These are phyloP conservation scores for Cladosporium sphaerospermum DNA, from an alignment of 2,329 filamentous ascomycete genomes.

Conservation along the genomic window DNA sequence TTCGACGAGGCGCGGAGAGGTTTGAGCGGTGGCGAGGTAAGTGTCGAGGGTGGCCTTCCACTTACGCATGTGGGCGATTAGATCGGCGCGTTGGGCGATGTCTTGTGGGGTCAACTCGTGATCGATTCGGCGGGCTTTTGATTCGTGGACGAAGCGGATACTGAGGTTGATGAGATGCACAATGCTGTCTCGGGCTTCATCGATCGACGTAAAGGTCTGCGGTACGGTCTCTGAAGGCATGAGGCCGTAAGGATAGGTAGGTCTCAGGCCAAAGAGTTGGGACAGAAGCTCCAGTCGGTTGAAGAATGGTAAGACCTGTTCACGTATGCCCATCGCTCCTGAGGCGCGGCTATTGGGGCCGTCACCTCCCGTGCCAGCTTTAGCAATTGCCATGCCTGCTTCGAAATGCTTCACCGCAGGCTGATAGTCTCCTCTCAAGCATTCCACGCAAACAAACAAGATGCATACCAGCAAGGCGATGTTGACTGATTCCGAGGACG, in stretches of 20 bases:
- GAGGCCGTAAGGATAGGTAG: constrained; percentile 2
- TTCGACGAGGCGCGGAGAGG: constrained; percentile 8
- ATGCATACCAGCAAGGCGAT: constrained; percentile 23
- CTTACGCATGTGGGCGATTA: not conserved
- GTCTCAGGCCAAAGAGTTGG: constrained; percentile 13
- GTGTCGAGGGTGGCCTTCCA: constrained; percentile 13
- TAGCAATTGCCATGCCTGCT: constrained; percentile 19
- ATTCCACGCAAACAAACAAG: constrained; percentile 25
- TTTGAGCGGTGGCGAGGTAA: constrained; percentile 1
- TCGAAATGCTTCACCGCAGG: constrained; percentile 20
- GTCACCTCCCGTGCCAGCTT: not conserved
- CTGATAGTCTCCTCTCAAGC: constrained; percentile 19
- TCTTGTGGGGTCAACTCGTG: constrained; percentile 11
- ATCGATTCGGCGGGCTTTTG: constrained; percentile 13
- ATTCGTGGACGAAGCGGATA: constrained; percentile 15
- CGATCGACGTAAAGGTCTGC: constrained; percentile 9
- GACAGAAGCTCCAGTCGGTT: constrained; percentile 18
- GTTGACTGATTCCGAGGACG: constrained; percentile 12
- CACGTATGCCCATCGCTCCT: constrained; percentile 6
- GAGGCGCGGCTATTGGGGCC: not conserved
- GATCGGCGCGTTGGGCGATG: constrained; percentile 4
- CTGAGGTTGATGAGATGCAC: constrained; percentile 17
- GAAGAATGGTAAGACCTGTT: constrained; percentile 17
- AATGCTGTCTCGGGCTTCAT: constrained; percentile 17
- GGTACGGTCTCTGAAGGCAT: constrained; percentile 10